These are phyloP conservation scores for Alternaria tenuissima DNA, from an alignment of 2,329 filamentous ascomycete species.

Conservation along the genomic window DNA sequence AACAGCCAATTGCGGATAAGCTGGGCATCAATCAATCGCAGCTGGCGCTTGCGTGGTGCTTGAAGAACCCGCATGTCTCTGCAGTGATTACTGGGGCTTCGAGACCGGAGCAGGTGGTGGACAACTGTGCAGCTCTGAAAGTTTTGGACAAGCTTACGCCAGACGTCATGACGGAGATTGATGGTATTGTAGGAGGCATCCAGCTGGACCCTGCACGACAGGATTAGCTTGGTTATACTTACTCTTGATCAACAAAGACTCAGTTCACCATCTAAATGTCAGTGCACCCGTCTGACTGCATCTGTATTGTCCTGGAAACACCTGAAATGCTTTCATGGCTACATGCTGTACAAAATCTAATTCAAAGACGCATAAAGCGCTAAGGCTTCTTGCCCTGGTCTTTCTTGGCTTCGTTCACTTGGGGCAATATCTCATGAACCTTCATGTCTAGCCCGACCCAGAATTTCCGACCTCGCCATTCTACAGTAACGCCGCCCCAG, in stretches of 20 bases:
- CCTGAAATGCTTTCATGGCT: neutral
- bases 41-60: conserved; percentile 47
- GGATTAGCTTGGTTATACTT: conserved; percentile 20
- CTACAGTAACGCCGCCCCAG: conserved; percentile 83
- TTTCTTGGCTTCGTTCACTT: conserved; percentile 14
- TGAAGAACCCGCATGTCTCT: conserved; percentile 48
- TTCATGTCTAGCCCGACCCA: conserved; percentile 84
- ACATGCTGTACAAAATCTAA: neutral
- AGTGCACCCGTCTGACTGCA: neutral
- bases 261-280: neutral
- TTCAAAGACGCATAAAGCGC: neutral
- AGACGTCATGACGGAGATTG: conserved; percentile 56
- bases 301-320: neutral
- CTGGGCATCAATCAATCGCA: conserved; percentile 65
- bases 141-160: conserved; percentile 56
- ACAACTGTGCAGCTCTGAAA: conserved; percentile 54
- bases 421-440: conserved; percentile 66
- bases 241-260: neutral
- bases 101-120: conserved; percentile 40
- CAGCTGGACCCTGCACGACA: conserved; percentile 31
- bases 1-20: conserved; percentile 65
- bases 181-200: conserved; percentile 40
- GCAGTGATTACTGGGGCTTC: conserved; percentile 42
- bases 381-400: conserved; percentile 3
- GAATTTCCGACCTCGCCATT: conserved; percentile 86